Evolutionary conservation across 805 yeast genomes (phyloP).

Genomic region (Cyberlindnera sargentensis): DNA sequence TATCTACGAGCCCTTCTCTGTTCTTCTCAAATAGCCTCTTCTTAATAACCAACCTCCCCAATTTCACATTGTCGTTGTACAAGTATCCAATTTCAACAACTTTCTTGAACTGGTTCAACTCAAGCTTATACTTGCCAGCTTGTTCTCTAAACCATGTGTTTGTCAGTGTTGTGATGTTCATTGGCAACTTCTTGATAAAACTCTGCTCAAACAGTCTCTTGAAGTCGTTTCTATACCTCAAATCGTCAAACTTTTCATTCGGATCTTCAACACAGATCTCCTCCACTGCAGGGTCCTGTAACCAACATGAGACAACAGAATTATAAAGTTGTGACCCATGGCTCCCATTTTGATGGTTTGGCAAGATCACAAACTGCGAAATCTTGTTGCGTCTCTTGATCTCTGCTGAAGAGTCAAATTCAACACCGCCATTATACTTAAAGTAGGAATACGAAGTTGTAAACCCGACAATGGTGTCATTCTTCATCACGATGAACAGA

Average conservation of each 20-base stretch:
- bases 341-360: constrained; percentile 70
- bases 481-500: constrained; percentile 45
- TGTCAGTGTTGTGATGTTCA: constrained; percentile 19
- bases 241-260: constrained; percentile 82
- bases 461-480: constrained; percentile 58
- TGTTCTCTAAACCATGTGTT: constrained; percentile 34
- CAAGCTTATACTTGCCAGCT: constrained; percentile 48
- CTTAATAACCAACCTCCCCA: constrained; percentile 55
- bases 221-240: constrained; percentile 80
- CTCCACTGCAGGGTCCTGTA: constrained; percentile 39
- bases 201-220: constrained; percentile 34
- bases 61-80: constrained; percentile 29
- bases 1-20: constrained; percentile 62
- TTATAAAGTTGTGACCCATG: constrained; percentile 68
- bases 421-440: constrained; percentile 51
- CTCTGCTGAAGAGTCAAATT: constrained; percentile 37
- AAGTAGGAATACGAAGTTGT: constrained; percentile 81
- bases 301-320: constrained; percentile 49
- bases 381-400: constrained; percentile 56
- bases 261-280: constrained; percentile 95
- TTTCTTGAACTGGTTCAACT: constrained; percentile 70
- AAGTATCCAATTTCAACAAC: constrained; percentile 65
- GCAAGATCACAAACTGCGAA: constrained; percentile 80
- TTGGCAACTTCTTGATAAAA: constrained; percentile 24
- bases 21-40: constrained; percentile 72